Conservation (phyloP, 1,139 yeast species). For the Diutina catenulata region DNA sequence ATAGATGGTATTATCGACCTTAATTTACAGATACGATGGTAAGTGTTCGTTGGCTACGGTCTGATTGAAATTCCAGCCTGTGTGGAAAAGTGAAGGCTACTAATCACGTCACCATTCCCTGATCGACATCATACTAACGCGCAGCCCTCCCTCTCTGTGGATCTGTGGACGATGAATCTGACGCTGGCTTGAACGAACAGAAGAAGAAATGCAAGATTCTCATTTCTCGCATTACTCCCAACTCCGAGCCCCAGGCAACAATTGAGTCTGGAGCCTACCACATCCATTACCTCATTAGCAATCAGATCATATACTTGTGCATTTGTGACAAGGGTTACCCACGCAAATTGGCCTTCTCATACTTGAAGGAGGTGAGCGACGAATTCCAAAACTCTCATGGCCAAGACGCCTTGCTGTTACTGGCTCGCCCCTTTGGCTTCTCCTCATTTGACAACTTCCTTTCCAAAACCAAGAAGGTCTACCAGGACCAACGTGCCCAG, state of each 20-base stretch:
- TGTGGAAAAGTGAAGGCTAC: neutral
- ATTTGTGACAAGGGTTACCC: slow-evolving; percentile 76
- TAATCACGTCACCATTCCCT: slow-evolving; percentile 10
- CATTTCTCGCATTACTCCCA: slow-evolving; percentile 63
- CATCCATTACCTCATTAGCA: slow-evolving; percentile 61
- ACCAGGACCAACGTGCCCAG: slow-evolving; percentile 87
- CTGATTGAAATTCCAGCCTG: neutral
- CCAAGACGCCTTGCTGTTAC: slow-evolving; percentile 46
- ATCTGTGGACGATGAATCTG: slow-evolving; percentile 77
- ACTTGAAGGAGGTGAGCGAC: slow-evolving; percentile 65
- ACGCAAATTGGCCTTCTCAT: slow-evolving; percentile 79
- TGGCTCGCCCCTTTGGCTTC: slow-evolving; percentile 80
- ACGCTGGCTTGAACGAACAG: slow-evolving; percentile 50
- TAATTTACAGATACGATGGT: slow-evolving; percentile 65
- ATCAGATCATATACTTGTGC: slow-evolving; percentile 62
- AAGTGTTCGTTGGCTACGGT: slow-evolving; percentile 16
- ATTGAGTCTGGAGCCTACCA: slow-evolving; percentile 67
- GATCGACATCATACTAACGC: slow-evolving; percentile 7
- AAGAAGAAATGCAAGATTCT: slow-evolving; percentile 78
- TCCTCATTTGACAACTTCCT: slow-evolving; percentile 76
- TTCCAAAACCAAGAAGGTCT: slow-evolving; percentile 77
- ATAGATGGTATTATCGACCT: slow-evolving; percentile 69
- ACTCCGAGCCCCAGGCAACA: slow-evolving; percentile 78
- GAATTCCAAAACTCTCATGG: slow-evolving; percentile 81
- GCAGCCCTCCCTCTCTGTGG: slow-evolving; percentile 80